phyloP scores from a whole-genome alignment of 139 green algal genomes.

The Chlamydomonas urium region DNA sequence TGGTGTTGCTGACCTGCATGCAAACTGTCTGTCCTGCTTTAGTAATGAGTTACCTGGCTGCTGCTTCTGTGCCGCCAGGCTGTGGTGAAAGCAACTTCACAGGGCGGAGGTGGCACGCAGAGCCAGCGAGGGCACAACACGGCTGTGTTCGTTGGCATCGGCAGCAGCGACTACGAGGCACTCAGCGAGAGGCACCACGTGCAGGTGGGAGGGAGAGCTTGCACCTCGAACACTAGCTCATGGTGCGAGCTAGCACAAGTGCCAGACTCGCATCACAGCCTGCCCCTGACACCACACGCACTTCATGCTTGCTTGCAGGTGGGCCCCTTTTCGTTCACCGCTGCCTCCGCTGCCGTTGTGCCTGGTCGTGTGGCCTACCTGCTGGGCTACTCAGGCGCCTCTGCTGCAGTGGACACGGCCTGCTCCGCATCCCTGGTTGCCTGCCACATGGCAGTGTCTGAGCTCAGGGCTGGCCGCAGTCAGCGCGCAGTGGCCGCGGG shows the following conservation, averaged over 20 bases:
- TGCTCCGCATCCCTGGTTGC: slow-evolving; percentile 61
- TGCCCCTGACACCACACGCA: too few relatives aligned
- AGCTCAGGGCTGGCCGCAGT: neutral
- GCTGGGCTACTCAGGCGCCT: slow-evolving; percentile 58
- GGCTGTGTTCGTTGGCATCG: slow-evolving; percentile 63
- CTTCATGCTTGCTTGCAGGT: slow-evolving; percentile 20
- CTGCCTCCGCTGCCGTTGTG: slow-evolving; percentile 47
- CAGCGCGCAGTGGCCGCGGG: slow-evolving; percentile 39
- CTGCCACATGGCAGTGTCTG: slow-evolving; percentile 37
- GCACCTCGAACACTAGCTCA: too few relatives aligned
- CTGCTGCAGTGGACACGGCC: slow-evolving; percentile 69
- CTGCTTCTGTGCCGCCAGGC: too few relatives aligned
- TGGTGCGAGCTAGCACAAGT: too few relatives aligned
- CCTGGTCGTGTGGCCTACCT: slow-evolving; percentile 61
- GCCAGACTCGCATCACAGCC: too few relatives aligned
- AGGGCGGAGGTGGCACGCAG: too few relatives aligned
- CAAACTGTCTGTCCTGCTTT: too few relatives aligned
- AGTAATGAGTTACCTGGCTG: too few relatives aligned
- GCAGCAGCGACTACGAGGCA: slow-evolving; percentile 57
- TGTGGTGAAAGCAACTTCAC: too few relatives aligned
- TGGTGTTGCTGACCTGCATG: too few relatives aligned
- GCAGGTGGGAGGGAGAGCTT: slow-evolving; percentile 38
- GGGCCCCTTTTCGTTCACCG: slow-evolving; percentile 47
- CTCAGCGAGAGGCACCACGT: slow-evolving; percentile 29
- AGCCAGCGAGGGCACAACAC: neutral